Base-by-base conservation (phyloP, 108 stramenopile species). In the Parietichytrium sp. region DNA sequence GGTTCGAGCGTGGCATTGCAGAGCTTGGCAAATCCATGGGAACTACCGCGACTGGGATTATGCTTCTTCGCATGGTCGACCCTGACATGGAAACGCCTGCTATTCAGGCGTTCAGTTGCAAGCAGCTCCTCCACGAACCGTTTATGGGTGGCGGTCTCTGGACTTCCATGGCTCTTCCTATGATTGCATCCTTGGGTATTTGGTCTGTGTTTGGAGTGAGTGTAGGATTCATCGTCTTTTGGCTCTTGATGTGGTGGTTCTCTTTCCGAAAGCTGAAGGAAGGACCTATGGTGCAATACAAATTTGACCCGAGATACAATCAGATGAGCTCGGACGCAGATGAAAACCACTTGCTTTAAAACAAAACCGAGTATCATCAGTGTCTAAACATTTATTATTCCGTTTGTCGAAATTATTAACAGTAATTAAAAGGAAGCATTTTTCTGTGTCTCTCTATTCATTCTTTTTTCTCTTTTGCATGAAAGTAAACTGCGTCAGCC, bases 41-140 rank as follows among this genome's bases (percentile, higher is more conserved):
- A 1, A 72, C 61, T 42, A 72, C 61, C 42, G 36, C 61, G 0
- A 72, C 45, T 72, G 61, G 61, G 23, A 33, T 72, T 2, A 72
- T 72, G 61, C 61, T 72, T 27, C 20, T 72, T 33, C 61, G 61
- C 33, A 72, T 72, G 10, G 61, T 72, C 20, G 61, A 72, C 42
- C 61, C 61, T 16, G 38, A 72, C 38, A 45, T 45, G 2, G 61
- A 72, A 25, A 72, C 61, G 38, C 61, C 61, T 0, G 61, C 61
- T 42, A 42, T 42, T 42, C 36, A 72, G 61, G 61, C 61, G 20
- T 72, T 72, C 42, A 42, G 38, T n/a, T 33, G 38, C 0, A 72
- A 72, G 3, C 61, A 72, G 61, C 61, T 72, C 61, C 36, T 72
- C 3, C 36, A 33, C 1, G 61, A 72, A 2, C 61, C 61, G 2